Evolutionary conservation across 2,329 filamentous ascomycete species (phyloP).

Genomic region (Colletotrichum sojae): DNA sequence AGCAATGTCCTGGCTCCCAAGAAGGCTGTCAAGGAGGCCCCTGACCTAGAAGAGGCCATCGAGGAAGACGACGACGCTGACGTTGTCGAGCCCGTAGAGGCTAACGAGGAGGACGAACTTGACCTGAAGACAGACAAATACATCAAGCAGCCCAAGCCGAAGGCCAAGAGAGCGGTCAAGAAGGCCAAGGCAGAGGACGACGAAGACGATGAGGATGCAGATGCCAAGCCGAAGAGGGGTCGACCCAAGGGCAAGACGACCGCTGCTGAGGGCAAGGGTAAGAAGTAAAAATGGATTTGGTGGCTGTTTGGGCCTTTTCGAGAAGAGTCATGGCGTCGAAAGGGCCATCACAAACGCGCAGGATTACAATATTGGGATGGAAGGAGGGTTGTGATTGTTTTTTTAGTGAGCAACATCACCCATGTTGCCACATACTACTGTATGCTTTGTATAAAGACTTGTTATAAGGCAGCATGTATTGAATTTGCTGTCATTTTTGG

Average conservation of each 20-base stretch:
- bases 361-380: background rate
- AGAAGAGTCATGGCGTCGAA: background rate
- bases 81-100: slow-evolving; percentile 68
- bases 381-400: background rate
- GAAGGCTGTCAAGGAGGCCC: slow-evolving; percentile 80
- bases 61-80: slow-evolving; percentile 90
- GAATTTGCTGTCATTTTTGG: background rate
- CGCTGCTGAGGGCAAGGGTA: slow-evolving; percentile 63
- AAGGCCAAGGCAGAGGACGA: slow-evolving; percentile 62
- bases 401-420: background rate
- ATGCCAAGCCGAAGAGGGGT: slow-evolving; percentile 68
- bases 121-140: slow-evolving; percentile 96
- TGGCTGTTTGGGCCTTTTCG: background rate
- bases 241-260: slow-evolving; percentile 57
- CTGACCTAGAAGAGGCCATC: slow-evolving; percentile 95
- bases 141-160: slow-evolving; percentile 88
- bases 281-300: slow-evolving; percentile 47
- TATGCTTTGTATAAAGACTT: background rate
- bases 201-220: slow-evolving; percentile 64
- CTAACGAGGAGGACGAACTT: slow-evolving; percentile 81
- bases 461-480: background rate
- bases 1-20: slow-evolving; percentile 81
- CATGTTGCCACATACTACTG: background rate
- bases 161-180: slow-evolving; percentile 58
- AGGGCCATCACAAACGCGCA: background rate